These are phyloP conservation scores for Albugo candida DNA, from an alignment of 352 stramenopile genomes.

Conservation along the genomic window DNA sequence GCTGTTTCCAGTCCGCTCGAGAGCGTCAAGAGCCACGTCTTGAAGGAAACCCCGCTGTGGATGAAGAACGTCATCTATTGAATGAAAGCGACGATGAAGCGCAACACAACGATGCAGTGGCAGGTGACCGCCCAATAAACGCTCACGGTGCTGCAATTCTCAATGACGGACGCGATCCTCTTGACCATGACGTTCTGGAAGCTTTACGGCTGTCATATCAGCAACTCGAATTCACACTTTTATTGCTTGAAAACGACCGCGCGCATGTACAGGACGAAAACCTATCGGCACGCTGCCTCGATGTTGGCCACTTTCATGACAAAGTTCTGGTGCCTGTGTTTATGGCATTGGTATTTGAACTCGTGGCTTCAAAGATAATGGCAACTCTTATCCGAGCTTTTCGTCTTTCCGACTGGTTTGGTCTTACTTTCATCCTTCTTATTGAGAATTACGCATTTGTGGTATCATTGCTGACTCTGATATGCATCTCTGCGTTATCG, in stretches of 20 bases:
- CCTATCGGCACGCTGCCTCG: slow-evolving; percentile 48
- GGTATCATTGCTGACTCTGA: slow-evolving; percentile 23
- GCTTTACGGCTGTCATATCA: slow-evolving; percentile 40
- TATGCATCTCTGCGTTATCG: slow-evolving; percentile 16
- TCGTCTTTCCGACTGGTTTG: slow-evolving; percentile 9
- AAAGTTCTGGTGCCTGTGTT: slow-evolving; percentile 40
- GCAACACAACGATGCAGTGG: slow-evolving; percentile 16
- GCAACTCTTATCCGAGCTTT: too few relatives aligned
- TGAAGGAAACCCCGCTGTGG: slow-evolving; percentile 1
- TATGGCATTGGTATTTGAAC: slow-evolving; percentile 21
- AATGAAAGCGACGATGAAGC: slow-evolving; percentile 15
- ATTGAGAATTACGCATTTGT: slow-evolving; percentile 39
- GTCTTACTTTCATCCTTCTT: slow-evolving; percentile 14
- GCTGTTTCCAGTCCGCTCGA: slow-evolving; percentile 37
- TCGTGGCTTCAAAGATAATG: slow-evolving; percentile 31
- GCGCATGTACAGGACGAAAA: slow-evolving; percentile 34
- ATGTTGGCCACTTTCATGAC: slow-evolving; percentile 36
- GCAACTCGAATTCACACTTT: slow-evolving; percentile 50
- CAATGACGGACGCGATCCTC: slow-evolving; percentile 18
- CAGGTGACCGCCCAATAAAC: slow-evolving; percentile 18
- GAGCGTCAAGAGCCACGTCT: slow-evolving; percentile 15
- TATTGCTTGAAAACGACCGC: slow-evolving; percentile 45
- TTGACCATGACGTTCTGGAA: slow-evolving; percentile 21
- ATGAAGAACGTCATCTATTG: slow-evolving; percentile 1
- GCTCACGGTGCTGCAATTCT: slow-evolving; percentile 18